Evolutionary conservation across 345 rosid species (phyloP).

Genomic region (Eucalyptus microcorys): DNA sequence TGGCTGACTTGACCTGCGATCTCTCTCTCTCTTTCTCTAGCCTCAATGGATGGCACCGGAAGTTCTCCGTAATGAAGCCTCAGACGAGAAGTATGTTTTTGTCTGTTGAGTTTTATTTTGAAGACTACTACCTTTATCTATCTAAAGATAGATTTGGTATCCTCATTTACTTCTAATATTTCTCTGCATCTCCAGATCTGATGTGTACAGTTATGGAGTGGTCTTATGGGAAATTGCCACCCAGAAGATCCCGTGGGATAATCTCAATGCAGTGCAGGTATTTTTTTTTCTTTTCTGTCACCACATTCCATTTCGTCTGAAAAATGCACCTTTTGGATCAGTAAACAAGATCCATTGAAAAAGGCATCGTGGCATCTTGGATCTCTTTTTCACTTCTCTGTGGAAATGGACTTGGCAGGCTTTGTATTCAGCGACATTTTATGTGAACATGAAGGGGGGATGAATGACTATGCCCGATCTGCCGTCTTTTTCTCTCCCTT

Average conservation of each 20-base stretch:
- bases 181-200: conserved; percentile 48
- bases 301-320: neutral
- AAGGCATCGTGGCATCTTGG: neutral
- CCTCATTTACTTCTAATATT: neutral
- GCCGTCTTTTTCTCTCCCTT: neutral
- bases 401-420: neutral
- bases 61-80: conserved; percentile 90
- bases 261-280: conserved; percentile 94
- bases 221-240: conserved; percentile 93
- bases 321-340: neutral
- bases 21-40: conserved; percentile 20
- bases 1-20: neutral
- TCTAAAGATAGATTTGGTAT: neutral
- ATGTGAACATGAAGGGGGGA: neutral
- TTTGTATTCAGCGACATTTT: neutral
- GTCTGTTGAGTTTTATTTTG: neutral
- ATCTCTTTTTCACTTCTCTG: neutral
- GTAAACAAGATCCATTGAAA: neutral
- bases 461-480: neutral
- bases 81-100: conserved; percentile 80
- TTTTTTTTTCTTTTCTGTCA: neutral
- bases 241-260: conserved; percentile 97
- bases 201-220: conserved; percentile 91
- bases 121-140: neutral
- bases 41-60: conserved; percentile 99